Evolutionary conservation across 768 basidiomycete species (phyloP).

Genomic region (Kwoniella sp.): DNA sequence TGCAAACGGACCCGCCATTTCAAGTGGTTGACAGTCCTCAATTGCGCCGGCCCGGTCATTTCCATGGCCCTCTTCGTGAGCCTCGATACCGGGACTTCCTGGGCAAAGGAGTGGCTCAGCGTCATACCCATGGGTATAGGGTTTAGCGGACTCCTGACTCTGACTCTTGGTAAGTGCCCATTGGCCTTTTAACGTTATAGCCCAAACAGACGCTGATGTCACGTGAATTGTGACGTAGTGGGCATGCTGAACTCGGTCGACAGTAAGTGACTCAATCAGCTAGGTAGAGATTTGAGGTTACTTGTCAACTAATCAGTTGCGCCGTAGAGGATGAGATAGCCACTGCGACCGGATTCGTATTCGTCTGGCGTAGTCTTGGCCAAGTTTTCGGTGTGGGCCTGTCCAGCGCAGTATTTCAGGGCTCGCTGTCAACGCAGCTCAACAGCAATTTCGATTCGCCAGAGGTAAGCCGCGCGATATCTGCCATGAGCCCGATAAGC

Average conservation of each 20-base stretch:
- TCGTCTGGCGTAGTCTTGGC: slow-evolving; percentile 25
- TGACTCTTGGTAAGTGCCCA: slow-evolving; percentile 18
- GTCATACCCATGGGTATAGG: slow-evolving; percentile 26
- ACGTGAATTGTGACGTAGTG: neutral
- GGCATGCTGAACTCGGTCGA: slow-evolving; percentile 25
- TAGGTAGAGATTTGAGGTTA: neutral
- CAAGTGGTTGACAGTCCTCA: slow-evolving; percentile 27
- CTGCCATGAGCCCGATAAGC: too few relatives aligned
- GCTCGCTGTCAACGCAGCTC: slow-evolving; percentile 15
- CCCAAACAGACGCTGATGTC: too few relatives aligned
- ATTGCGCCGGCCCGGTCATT: slow-evolving; percentile 25
- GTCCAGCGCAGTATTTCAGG: slow-evolving; percentile 27
- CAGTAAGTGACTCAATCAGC: slow-evolving; percentile 7
- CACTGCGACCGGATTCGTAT: slow-evolving; percentile 25
- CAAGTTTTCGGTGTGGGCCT: slow-evolving; percentile 29
- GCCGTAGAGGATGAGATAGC: slow-evolving; percentile 20
- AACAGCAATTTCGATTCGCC: slow-evolving; percentile 17
- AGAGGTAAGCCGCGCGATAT: slow-evolving; percentile 19
- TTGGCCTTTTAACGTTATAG: neutral
- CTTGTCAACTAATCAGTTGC: neutral
- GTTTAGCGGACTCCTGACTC: slow-evolving; percentile 20
- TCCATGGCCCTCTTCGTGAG: slow-evolving; percentile 19
- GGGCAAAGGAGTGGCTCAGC: slow-evolving; percentile 21
- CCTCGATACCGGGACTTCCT: slow-evolving; percentile 9
- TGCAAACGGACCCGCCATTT: slow-evolving; percentile 20